These are phyloP conservation scores for Vanilla planifolia DNA, from an alignment of 106 monocot genomes.

Conservation along the genomic window DNA sequence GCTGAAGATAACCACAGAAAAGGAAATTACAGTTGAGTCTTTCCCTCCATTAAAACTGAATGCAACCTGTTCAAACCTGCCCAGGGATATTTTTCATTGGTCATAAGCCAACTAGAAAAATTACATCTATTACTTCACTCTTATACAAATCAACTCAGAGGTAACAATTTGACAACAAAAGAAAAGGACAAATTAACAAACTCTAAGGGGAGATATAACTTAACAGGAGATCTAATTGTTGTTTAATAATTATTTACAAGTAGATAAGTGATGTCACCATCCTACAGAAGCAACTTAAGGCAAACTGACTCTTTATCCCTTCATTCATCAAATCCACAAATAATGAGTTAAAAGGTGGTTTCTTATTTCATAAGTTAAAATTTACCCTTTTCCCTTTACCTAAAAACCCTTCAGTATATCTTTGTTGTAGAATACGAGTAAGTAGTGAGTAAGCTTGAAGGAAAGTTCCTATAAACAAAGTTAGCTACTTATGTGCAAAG, in stretches of 20 bases:
- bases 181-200: background rate
- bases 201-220: background rate
- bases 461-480: no score
- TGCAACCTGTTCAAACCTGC: conserved; percentile 91
- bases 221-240: no score
- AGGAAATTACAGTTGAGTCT: conserved; percentile 87
- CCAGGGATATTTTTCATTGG: conserved; percentile 2
- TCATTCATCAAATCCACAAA: no score
- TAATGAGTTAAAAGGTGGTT: no score
- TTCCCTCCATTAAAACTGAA: conserved; percentile 99
- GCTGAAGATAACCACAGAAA: conserved; percentile 4
- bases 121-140: background rate
- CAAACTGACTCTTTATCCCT: no score
- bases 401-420: no score
- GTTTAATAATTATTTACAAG: background rate
- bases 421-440: no score
- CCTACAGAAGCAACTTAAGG: background rate
- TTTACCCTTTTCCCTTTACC: no score
- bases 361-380: no score
- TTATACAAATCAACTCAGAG: conserved; percentile 1
- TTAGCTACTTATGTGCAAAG: no score
- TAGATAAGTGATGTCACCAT: background rate
- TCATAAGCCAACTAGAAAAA: conserved; percentile 3
- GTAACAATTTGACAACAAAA: background rate
- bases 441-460: no score